A percentile compares a stretch with the other conserved stretches of the same genome.
Conservation (phyloP, 2,329 filamentous ascomycete genomes). For the Paecilomyces variotii region DNA sequence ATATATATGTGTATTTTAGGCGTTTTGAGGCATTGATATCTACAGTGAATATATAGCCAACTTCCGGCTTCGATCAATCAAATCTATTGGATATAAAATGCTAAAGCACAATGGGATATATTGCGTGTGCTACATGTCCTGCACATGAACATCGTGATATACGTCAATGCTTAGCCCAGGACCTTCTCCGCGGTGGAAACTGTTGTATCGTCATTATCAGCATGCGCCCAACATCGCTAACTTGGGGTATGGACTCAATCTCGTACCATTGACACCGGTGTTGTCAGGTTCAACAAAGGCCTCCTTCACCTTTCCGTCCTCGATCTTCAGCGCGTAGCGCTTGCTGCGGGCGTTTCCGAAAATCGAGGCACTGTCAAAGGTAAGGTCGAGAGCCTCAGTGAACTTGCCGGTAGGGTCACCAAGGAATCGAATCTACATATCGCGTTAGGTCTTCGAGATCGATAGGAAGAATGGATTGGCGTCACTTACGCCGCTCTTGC, state of each 20-base stretch:
- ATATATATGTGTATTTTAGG: constrained; percentile 2
- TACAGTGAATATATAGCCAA: background rate
- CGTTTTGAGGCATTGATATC: background rate
- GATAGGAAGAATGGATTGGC: background rate
- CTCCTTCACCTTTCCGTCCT: constrained; percentile 77
- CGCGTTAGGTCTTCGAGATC: background rate
- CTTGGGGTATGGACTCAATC: background rate
- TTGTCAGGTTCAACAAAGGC: constrained; percentile 82
- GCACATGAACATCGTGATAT: background rate
- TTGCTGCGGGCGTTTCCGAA: constrained; percentile 80
- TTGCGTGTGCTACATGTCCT: background rate
- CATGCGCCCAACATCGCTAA: background rate
- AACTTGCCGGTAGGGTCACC: constrained; percentile 73
- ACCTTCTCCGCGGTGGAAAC: constrained; percentile 45
- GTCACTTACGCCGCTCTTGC: constrained; percentile 63
- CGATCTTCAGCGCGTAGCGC: constrained; percentile 75
- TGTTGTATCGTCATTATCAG: constrained; percentile 11
- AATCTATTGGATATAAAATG: background rate
- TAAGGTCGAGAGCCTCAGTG: constrained; percentile 73
- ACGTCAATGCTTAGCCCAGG: constrained; percentile 24
- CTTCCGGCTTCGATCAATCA: background rate
- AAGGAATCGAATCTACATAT: constrained; percentile 70
- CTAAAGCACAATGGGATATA: background rate
- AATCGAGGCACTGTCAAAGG: constrained; percentile 69
- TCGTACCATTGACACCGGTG: constrained; percentile 66